Conservation (phyloP, 495 filamentous ascomycete genomes). For the Lichenothelia convexa region DNA sequence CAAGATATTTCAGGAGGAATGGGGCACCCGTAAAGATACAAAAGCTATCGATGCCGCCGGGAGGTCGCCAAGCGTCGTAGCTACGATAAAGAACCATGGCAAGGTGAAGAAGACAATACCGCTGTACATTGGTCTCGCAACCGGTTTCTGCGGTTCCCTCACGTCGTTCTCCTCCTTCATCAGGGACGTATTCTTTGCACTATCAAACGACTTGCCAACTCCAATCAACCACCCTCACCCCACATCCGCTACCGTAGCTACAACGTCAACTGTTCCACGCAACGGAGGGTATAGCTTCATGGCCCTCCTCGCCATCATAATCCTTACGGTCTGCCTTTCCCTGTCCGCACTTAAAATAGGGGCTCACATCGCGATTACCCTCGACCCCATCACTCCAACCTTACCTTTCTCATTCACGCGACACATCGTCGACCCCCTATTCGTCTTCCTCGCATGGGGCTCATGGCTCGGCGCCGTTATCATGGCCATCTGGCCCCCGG, state of each 20-base stretch:
- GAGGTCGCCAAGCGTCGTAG: conserved; percentile 8
- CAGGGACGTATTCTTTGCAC: conserved; percentile 64
- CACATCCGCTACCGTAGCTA: background rate
- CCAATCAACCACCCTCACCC: conserved; percentile 23
- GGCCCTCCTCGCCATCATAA: conserved; percentile 51
- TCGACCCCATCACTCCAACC: conserved; percentile 34
- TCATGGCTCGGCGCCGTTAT: conserved; percentile 68
- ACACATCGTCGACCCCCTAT: conserved; percentile 40
- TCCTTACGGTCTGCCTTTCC: conserved; percentile 49
- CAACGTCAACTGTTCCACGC: conserved; percentile 22
- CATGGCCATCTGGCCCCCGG: conserved; percentile 56
- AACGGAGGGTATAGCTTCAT: conserved; percentile 70
- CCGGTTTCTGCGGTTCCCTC: conserved; percentile 84
- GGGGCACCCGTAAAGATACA: conserved; percentile 21
- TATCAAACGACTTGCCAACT: conserved; percentile 53
- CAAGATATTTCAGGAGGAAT: conserved; percentile 54
- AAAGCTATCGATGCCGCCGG: conserved; percentile 16
- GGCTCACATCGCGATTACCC: conserved; percentile 57
- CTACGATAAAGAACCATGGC: conserved; percentile 30
- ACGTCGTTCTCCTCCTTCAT: conserved; percentile 88
- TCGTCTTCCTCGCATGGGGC: conserved; percentile 45
- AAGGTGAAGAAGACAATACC: conserved; percentile 62
- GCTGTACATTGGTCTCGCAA: conserved; percentile 78
- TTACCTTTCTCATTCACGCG: conserved; percentile 39
- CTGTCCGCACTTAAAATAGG: conserved; percentile 52